Evolutionary conservation across 106 monocot species (phyloP).

Genomic region (Agapanthus africanus): DNA sequence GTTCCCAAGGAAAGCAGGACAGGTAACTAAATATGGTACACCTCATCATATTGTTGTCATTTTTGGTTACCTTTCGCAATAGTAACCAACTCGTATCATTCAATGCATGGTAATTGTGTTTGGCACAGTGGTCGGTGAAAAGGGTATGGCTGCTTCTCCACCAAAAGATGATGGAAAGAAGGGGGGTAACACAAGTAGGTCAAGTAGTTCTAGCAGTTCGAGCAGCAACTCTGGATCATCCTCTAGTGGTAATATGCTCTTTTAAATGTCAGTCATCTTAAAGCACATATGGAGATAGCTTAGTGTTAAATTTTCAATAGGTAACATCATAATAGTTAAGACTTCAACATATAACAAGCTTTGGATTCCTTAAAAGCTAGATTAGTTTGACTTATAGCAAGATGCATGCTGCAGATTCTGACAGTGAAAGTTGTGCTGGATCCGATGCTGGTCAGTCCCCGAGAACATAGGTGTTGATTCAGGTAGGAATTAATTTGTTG

Average conservation of each 20-base stretch:
- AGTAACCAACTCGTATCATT: neutral
- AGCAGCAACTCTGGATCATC: conserved; percentile 63
- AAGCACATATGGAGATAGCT: too few relatives aligned
- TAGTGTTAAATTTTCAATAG: too few relatives aligned
- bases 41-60: too few relatives aligned
- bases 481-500: neutral
- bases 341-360: too few relatives aligned
- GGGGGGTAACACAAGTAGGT: conserved; percentile 31
- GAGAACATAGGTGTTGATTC: neutral
- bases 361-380: too few relatives aligned
- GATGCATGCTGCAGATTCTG: conserved; percentile 34
- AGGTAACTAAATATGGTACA: too few relatives aligned
- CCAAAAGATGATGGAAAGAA: conserved; percentile 27
- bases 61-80: neutral
- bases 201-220: conserved; percentile 65
- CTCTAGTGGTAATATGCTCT: conserved; percentile 36
- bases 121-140: conserved; percentile 24
- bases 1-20: conserved; percentile 29
- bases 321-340: too few relatives aligned
- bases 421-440: conserved; percentile 47
- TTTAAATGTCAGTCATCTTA: too few relatives aligned
- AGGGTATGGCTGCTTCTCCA: conserved; percentile 25
- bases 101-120: neutral
- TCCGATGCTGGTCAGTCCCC: conserved; percentile 15
- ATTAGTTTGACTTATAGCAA: too few relatives aligned